Evolutionary conservation across 306 rosid species (phyloP), one percentile per base, ranked within the genome.

Genomic region (Adenanthera pavonina): DNA sequence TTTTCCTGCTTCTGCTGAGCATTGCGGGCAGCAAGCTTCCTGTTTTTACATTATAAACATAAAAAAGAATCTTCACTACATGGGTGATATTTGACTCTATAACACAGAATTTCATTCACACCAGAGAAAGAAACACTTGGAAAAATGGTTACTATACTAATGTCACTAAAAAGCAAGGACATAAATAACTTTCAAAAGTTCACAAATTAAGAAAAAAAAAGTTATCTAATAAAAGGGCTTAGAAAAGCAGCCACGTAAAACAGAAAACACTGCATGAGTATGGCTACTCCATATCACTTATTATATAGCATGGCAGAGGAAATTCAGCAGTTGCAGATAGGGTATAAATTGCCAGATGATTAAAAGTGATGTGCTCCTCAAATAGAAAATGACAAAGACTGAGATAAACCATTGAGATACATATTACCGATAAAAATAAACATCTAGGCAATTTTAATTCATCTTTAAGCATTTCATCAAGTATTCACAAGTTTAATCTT

Each of bases 1-100:
- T 89, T 95, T 69, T 92, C 98, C 86, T 93, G 97, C 86, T 89
- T 93, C 83, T 91, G 92, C 87, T 95, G 97, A 69, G 90, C 82
- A 86, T 85, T 48, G 89, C 89, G 97, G 46, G 98, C 97, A n/a
- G 86, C 92, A 85, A 86, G 90, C 91, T 85, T 93, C 89, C 99
- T 95, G 90, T 70, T 77, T 73, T 38, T n/a, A 14, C 7, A 14
- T 64, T 15, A 17, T 30, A 36, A 36, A 66, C 9, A 66, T 1
- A 38, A 38, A 66, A 36, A 8, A 25, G 30, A 7, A 36, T 3
- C 38, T 66, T 65, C 15, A 69, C 68, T 12, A 33, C n/a, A 20
- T 3, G 15, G 35, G 3, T 19, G 74, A 44, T 8, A 67, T 44
- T 19, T 69, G 74, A 44, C 17, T 4, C 44, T 7, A 43, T 69